phyloP scores from a whole-genome alignment of 441 rosid genomes.

The Corymbia citriodora region DNA sequence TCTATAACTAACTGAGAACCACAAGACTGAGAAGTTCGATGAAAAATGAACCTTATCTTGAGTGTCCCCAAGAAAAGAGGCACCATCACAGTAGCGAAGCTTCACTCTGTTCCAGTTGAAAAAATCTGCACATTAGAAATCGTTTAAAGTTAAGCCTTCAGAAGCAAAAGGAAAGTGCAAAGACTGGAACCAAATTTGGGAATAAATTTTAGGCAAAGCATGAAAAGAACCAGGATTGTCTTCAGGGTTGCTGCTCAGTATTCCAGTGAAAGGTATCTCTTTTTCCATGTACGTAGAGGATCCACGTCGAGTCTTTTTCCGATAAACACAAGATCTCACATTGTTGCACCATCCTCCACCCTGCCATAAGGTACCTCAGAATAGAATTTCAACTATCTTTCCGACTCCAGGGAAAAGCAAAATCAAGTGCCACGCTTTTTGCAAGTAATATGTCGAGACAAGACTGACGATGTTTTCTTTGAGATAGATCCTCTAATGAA shows the following conservation, averaged over 20 bases:
- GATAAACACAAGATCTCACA: conserved; percentile 65
- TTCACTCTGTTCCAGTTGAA: conserved; percentile 45
- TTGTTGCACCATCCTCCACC: conserved; percentile 99
- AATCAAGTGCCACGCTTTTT: neutral
- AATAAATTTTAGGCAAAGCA: neutral
- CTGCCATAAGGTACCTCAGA: conserved; percentile 27
- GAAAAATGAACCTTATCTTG: conserved; percentile 1
- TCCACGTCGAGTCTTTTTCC: conserved; percentile 67
- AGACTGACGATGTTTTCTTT: neutral
- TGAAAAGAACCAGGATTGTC: conserved; percentile 40
- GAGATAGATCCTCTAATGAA: neutral
- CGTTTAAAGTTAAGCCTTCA: neutral
- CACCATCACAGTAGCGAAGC: conserved; percentile 18
- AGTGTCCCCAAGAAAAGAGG: conserved; percentile 9
- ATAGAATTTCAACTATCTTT: neutral
- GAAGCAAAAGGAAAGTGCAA: neutral
- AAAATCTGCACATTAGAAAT: conserved; percentile 51
- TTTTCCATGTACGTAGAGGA: conserved; percentile 91
- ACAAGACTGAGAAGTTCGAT: neutral
- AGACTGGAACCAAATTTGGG: neutral
- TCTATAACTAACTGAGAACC: neutral
- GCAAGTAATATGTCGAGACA: neutral
- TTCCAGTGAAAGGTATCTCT: conserved; percentile 66
- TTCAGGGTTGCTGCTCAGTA: conserved; percentile 61
- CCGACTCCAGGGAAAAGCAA: neutral